A percentile compares a stretch with the other conserved stretches of the same genome.
phyloP scores from a whole-genome alignment of 2,329 filamentous ascomycete genomes.

The Xylariales sp. region DNA sequence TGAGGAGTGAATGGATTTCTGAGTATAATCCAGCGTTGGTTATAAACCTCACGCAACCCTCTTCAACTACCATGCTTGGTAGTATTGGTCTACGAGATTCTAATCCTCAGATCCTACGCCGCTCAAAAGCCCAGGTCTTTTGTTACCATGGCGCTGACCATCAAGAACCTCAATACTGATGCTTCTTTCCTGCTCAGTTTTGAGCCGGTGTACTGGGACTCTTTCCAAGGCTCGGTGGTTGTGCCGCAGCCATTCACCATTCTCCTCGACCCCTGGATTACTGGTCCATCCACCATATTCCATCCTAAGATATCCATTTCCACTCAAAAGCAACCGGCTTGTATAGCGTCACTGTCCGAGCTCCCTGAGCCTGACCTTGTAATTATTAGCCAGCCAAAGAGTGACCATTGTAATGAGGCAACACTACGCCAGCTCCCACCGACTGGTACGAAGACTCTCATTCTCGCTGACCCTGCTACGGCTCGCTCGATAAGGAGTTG shows the following conservation, averaged over 20 bases:
- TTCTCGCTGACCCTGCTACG: constrained; percentile 61
- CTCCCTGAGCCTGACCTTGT: constrained; percentile 40
- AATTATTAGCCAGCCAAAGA: constrained; percentile 42
- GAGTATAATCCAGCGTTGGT: too few relatives aligned
- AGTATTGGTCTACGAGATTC: too few relatives aligned
- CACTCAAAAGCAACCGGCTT: constrained; percentile 49
- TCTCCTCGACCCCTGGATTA: constrained; percentile 69
- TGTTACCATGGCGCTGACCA: constrained; percentile 53
- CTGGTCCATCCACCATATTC: constrained; percentile 54
- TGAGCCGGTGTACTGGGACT: constrained; percentile 30
- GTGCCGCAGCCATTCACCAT: constrained; percentile 56
- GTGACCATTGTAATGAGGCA: constrained; percentile 66
- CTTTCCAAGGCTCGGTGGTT: constrained; percentile 23
- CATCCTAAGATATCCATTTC: constrained; percentile 58
- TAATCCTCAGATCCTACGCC: too few relatives aligned
- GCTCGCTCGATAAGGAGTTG: constrained; percentile 62
- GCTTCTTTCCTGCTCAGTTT: constrained; percentile 63
- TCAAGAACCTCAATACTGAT: constrained; percentile 62
- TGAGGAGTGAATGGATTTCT: too few relatives aligned
- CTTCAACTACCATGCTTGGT: too few relatives aligned
- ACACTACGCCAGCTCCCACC: constrained; percentile 61
- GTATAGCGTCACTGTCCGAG: constrained; percentile 46
- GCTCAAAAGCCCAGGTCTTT: too few relatives aligned
- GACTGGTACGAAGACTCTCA: constrained; percentile 49
- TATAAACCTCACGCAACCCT: too few relatives aligned